Base-by-base conservation (phyloP, 768 basidiomycete species). In the Suillus bovinus region DNA sequence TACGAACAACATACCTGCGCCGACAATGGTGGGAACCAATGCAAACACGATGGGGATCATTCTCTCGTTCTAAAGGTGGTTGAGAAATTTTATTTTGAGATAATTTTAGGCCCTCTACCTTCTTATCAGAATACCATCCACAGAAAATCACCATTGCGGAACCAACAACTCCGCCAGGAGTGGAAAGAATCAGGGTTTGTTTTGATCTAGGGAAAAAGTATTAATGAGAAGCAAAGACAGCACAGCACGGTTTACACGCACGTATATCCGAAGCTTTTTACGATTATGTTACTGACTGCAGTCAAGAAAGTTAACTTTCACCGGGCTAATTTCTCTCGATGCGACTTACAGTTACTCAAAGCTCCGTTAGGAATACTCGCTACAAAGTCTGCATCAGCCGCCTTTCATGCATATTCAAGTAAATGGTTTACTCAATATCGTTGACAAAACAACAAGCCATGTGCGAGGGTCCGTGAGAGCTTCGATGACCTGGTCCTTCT, bases 311-410 rank as follows among this genome's bases (percentile, higher is more conserved):
- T 59, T 22, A 54, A 53, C 4, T 31, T 36, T 38, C 4, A 7
- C 27, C 27, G 17, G 38, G 38, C 20, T 52, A 52, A 22, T 56
- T 4, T n/a, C 31, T 20, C n/a, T 29, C 13, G 6, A 41, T 47
- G 6, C 24, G n/a, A 74, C 82, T 63, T 63, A 87, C 86, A 87
- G 64, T 88, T 87, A 68, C 81, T 86, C 34, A 88, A 68, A 2
- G 71, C 86, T 22, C 87, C 87, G 66, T 86, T 88, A 0, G 87
- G 86, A 38, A 89, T 84, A 66, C 84, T 88, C 60, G 85, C 87
- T 89, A 49, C 44, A 50, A 57, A 20, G 54, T 44, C 36, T 33
- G 59, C 8, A 60, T 65, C 33, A 71, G 60, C 27, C 10, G 11
- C 33, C 11, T 39, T 62, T 38, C 61, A 29, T 38, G 8, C 24